Base-by-base conservation (phyloP, 257 asterid genomes). In the Rhazya stricta region DNA sequence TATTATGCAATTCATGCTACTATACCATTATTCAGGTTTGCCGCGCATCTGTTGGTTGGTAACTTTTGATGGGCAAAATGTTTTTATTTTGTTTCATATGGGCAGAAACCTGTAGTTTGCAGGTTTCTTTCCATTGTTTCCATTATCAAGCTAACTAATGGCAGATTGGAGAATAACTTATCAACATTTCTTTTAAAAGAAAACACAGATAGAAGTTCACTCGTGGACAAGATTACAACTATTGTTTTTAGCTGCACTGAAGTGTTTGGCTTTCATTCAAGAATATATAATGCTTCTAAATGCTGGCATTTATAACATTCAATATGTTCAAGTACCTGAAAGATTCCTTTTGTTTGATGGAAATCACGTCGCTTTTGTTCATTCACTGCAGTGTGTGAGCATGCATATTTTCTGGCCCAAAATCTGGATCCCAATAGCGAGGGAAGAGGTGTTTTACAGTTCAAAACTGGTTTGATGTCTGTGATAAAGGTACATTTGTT, bases 381-480 rank as follows among this genome's bases (percentile, higher is more conserved):
- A 54, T 83, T 74, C 69, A 25, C 74, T 81, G 85, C 92, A 95
- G 99, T 95, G 81, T 95, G 98, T 78, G 99, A 95, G 86, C 95
- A 91, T 88, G 99, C 98, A 71, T 92, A 94, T 83, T 88, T 96
- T 21, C 80, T 94, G 90, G 92, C 99, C 67, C 99, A 94, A 89
- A 94, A 92, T 86, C 87, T 94, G 87, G 99, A 94, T 78, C 99
- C 99, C 60, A 92, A 94, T 78, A 94, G 99, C 48, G 99, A 94
- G 85, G 99, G 99, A 74, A 88, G 99, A 89, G 99, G 99, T 66
- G 99, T 94, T 56, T 80, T 94, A 85, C 99, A 94, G 92, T 94
- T 94, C 86, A 94, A 92, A 90, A 94, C 98, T 71, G 98, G 99
- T 50, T 85, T 95, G 85, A 91, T 91, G 98, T 95, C 99, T 77